Conservation (phyloP, 192 early-diverging fungal genomes). For the Backusella parvicylindrica region DNA sequence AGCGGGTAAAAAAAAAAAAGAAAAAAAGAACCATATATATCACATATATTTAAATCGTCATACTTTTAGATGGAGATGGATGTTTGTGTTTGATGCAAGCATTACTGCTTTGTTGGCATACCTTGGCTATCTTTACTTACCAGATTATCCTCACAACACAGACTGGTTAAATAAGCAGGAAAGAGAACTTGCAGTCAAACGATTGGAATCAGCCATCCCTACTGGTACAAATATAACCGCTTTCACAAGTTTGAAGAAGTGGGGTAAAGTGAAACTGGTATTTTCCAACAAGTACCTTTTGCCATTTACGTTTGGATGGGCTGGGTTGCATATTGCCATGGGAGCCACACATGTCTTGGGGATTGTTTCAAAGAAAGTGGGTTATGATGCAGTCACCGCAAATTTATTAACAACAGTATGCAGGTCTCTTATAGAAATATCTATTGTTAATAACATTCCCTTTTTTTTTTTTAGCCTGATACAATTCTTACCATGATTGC, state of each 20-base stretch:
- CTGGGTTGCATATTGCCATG: conserved; percentile 25
- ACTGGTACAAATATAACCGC: not conserved
- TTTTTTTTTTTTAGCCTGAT: conserved; percentile 17
- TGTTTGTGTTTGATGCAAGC: conserved; percentile 33
- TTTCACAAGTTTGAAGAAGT: not conserved
- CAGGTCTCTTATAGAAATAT: not conserved
- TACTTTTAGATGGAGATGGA: conserved; percentile 31
- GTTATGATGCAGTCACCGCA: conserved; percentile 33
- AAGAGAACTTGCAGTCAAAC: not conserved
- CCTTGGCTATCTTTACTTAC: conserved; percentile 25
- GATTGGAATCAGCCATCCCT: not conserved
- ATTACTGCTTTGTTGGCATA: conserved; percentile 17
- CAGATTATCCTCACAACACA: conserved; percentile 36
- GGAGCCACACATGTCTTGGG: conserved; percentile 28
- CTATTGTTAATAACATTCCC: not conserved
- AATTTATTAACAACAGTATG: conserved; percentile 33
- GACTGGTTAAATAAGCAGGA: conserved; percentile 28
- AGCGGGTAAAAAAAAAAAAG: conserved; percentile 25
- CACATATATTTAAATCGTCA: no score
- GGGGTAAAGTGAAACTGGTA: not conserved
- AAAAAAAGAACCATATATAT: no score
- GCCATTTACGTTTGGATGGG: conserved; percentile 32
- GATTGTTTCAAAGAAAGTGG: conserved; percentile 33
- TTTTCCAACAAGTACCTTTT: conserved; percentile 24
- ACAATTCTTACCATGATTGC: conserved; percentile 32